Conservation (phyloP, 2,329 filamentous ascomycete genomes). For the Paecilomyces formosus region DNA sequence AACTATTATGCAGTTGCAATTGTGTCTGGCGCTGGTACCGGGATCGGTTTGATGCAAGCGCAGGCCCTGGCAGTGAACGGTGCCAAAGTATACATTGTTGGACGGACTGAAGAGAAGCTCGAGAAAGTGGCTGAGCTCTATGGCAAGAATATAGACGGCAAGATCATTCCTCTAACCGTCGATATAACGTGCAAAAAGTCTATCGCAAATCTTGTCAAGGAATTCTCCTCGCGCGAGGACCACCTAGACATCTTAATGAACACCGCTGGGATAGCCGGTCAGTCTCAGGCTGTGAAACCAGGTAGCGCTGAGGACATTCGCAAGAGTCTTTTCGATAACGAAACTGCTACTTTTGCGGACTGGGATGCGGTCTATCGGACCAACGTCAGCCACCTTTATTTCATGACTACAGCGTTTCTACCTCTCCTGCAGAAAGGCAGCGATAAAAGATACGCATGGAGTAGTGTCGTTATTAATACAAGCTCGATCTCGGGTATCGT, state of each 20-base stretch:
- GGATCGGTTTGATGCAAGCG: constrained; percentile 58
- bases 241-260: constrained; percentile 64
- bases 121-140: constrained; percentile 28
- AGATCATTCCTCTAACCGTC: constrained; percentile 55
- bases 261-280: constrained; percentile 59
- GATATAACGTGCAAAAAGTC: constrained; percentile 60
- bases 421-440: constrained; percentile 62
- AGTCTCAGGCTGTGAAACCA: constrained; percentile 46
- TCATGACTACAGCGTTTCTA: constrained; percentile 64
- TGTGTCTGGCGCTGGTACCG: constrained; percentile 54
- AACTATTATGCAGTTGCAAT: constrained; percentile 16
- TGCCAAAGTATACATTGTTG: constrained; percentile 55
- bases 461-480: constrained; percentile 61
- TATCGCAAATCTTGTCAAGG: constrained; percentile 48
- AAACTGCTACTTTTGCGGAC: constrained; percentile 52
- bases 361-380: constrained; percentile 68
- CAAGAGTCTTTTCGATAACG: constrained; percentile 56
- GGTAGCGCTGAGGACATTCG: constrained; percentile 49
- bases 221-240: constrained; percentile 53
- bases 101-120: constrained; percentile 39
- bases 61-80: constrained; percentile 53
- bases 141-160: constrained; percentile 42
- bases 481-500: constrained; percentile 70
- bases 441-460: constrained; percentile 47
- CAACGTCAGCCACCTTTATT: constrained; percentile 70